Percentiles rank a stretch among this genome's conserved stretches.
Conservation (phyloP, 139 green algal species). For the Chlamydomonas asymmetrica region DNA sequence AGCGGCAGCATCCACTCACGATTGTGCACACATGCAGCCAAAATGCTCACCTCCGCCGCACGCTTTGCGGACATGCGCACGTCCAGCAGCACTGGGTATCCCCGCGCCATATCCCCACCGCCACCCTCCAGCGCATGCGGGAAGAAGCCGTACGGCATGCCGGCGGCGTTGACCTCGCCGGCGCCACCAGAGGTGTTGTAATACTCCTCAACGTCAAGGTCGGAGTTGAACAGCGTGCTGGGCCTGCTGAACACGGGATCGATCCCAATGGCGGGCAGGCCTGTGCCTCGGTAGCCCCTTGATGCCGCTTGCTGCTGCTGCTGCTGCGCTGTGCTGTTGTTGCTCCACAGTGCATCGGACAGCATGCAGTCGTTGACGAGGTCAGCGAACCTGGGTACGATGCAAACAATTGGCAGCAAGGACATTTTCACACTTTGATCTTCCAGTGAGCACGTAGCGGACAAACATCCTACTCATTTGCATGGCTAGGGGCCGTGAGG, state of each 20-base stretch:
- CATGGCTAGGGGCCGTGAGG: too few relatives aligned
- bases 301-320: background rate
- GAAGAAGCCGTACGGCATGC: slow-evolving; percentile 34
- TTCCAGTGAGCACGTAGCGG: too few relatives aligned
- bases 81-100: slow-evolving; percentile 37
- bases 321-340: background rate
- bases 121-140: slow-evolving; percentile 19
- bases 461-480: too few relatives aligned
- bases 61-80: slow-evolving; percentile 11
- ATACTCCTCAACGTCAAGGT: background rate
- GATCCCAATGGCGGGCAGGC: slow-evolving; percentile 15
- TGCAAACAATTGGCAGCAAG: too few relatives aligned
- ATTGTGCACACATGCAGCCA: too few relatives aligned
- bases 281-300: background rate
- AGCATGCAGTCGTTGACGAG: too few relatives aligned
- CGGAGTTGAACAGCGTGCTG: background rate
- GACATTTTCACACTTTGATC: too few relatives aligned
- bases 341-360: background rate
- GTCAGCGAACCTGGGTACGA: too few relatives aligned
- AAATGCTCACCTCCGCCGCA: too few relatives aligned
- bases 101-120: slow-evolving; percentile 4
- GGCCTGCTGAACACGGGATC: slow-evolving; percentile 30
- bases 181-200: slow-evolving; percentile 11
- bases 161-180: background rate
- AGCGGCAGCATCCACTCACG: too few relatives aligned